These are phyloP conservation scores for Fomitopsis palustris DNA, from an alignment of 1,284 basidiomycete genomes.

Conservation along the genomic window DNA sequence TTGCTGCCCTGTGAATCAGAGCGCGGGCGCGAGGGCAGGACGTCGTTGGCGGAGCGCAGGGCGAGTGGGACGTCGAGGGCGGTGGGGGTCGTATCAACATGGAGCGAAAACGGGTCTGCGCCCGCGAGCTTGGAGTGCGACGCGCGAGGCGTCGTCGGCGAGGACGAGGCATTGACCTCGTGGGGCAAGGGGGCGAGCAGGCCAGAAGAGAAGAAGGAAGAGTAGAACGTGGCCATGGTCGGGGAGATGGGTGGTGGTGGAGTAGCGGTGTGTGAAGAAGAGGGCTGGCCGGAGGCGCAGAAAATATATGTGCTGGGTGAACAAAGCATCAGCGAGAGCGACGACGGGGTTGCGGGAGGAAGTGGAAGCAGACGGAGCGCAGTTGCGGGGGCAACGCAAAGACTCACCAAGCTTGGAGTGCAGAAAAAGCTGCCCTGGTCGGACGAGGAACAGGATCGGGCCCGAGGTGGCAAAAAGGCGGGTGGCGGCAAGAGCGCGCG, in stretches of 20 bases:
- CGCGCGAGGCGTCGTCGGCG: slow-evolving; percentile 32
- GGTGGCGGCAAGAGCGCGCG: background rate
- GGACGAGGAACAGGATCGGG: background rate
- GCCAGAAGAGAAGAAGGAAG: slow-evolving; percentile 59
- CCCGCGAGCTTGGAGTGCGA: slow-evolving; percentile 15
- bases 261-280: background rate
- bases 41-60: slow-evolving; percentile 6
- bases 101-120: slow-evolving; percentile 1
- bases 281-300: background rate
- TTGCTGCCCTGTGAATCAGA: slow-evolving; percentile 10
- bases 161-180: slow-evolving; percentile 27
- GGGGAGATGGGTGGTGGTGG: background rate
- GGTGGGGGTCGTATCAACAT: slow-evolving; percentile 38
- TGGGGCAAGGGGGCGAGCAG: slow-evolving; percentile 43
- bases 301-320: background rate
- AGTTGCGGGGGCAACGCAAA: background rate
- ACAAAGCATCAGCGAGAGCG: background rate
- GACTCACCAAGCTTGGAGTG: background rate
- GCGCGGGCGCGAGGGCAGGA: slow-evolving; percentile 12
- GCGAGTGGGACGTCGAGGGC: slow-evolving; percentile 11
- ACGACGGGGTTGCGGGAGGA: background rate
- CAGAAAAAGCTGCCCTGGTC: background rate
- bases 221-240: slow-evolving; percentile 44
- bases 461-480: background rate
- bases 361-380: background rate